Evolutionary conservation across 805 yeast species (phyloP).

Genomic region (Candida qinlingensis): DNA sequence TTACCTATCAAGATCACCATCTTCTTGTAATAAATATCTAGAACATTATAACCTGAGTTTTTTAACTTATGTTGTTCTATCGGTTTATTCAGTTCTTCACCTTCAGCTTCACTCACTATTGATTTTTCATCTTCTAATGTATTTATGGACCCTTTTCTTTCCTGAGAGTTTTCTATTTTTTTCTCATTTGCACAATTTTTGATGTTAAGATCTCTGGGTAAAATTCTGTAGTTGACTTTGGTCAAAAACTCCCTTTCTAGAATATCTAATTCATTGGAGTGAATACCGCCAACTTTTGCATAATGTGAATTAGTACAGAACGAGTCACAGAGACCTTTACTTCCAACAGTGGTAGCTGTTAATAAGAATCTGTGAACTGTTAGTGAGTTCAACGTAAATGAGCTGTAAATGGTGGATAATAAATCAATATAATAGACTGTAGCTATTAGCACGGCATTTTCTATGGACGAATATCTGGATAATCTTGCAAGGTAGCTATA

Average conservation of each 20-base stretch:
- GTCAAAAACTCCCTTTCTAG: slow-evolving; percentile 83
- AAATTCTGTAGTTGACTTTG: slow-evolving; percentile 72
- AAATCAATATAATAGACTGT: slow-evolving; percentile 89
- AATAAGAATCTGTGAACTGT: slow-evolving; percentile 90
- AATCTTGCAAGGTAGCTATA: slow-evolving; percentile 71
- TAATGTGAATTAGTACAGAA: slow-evolving; percentile 92
- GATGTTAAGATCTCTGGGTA: slow-evolving; percentile 45
- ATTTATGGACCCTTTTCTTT: slow-evolving; percentile 18
- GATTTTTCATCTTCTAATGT: slow-evolving; percentile 11
- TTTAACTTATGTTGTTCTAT: slow-evolving; percentile 9
- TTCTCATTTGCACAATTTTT: slow-evolving; percentile 33
- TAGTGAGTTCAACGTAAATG: slow-evolving; percentile 80
- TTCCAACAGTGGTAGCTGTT: slow-evolving; percentile 86
- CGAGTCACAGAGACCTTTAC: slow-evolving; percentile 88
- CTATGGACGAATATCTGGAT: slow-evolving; percentile 78
- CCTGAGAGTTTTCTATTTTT: slow-evolving; percentile 3
- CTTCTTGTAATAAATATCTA: slow-evolving; percentile 43
- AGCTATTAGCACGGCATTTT: slow-evolving; percentile 74
- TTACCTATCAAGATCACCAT: slow-evolving; percentile 47
- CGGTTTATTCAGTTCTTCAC: slow-evolving; percentile 13
- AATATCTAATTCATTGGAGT: slow-evolving; percentile 74
- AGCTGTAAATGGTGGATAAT: slow-evolving; percentile 68
- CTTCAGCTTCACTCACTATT: slow-evolving; percentile 1
- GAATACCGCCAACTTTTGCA: slow-evolving; percentile 94
- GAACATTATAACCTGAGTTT: slow-evolving; percentile 34